Conservation (phyloP, 768 basidiomycete genomes). For the Trametes cubensis region DNA sequence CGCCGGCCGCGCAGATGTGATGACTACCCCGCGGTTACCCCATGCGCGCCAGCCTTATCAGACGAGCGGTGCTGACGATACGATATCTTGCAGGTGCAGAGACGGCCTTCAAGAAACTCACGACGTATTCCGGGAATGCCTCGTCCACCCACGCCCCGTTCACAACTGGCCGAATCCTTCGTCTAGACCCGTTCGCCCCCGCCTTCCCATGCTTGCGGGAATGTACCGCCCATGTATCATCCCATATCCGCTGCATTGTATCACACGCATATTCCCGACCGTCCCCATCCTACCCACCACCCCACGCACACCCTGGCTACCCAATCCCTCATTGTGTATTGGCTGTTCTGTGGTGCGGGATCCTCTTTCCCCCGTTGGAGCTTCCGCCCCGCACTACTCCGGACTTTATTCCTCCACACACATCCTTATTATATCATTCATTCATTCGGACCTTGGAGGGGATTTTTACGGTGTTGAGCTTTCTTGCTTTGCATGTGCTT, state of each 20-base stretch:
- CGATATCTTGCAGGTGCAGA: conserved; percentile 22
- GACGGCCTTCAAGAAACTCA: conserved; percentile 27
- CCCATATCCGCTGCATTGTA: conserved; percentile 14
- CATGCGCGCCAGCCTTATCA: not conserved
- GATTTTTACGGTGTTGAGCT: not conserved
- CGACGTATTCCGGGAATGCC: conserved; percentile 30
- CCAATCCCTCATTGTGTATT: not conserved
- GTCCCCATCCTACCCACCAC: not conserved
- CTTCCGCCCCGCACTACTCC: not conserved
- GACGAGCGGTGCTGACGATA: not conserved
- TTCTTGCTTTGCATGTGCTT: not conserved
- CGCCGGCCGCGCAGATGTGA: not conserved
- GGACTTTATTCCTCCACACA: not conserved
- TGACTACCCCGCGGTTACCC: conserved; percentile 3
- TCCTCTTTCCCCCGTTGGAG: not conserved
- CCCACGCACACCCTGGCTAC: not conserved
- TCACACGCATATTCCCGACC: conserved; percentile 4
- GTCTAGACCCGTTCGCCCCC: conserved; percentile 4
- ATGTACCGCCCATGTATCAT: conserved; percentile 21
- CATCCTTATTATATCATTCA: not conserved
- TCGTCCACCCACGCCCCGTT: conserved; percentile 26
- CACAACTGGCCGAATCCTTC: conserved; percentile 28
- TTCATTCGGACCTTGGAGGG: not conserved
- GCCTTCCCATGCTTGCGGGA: not conserved
- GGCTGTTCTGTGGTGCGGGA: not conserved